Conservation (phyloP, 306 rosid genomes). For the Dalbergia cochinchinensis region DNA sequence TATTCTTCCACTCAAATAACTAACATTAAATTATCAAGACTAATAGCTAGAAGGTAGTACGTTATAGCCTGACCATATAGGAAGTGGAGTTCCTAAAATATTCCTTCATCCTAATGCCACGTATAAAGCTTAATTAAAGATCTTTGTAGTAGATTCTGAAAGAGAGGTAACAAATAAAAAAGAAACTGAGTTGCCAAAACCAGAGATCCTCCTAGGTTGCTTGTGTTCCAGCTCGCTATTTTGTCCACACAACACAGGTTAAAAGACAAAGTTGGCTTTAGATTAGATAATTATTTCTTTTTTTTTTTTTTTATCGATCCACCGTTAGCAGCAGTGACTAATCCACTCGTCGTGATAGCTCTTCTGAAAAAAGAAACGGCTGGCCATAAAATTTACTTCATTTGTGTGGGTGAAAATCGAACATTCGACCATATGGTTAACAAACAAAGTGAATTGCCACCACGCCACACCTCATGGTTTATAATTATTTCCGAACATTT, state of each 20-base stretch:
- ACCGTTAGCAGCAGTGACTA: no score
- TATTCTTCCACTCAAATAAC: background rate
- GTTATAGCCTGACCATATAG: no score
- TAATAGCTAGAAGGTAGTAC: background rate
- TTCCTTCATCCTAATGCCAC: background rate
- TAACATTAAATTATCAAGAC: background rate
- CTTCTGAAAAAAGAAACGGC: no score
- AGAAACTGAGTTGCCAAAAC: conserved; percentile 24
- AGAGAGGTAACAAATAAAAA: background rate
- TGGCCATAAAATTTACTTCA: no score
- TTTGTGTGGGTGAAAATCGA: no score
- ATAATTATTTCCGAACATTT: no score
- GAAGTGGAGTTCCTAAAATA: background rate
- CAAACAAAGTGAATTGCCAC: no score
- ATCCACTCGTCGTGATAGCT: no score
- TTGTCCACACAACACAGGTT: background rate
- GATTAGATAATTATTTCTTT: background rate
- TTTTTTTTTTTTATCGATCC: no score
- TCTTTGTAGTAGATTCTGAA: background rate
- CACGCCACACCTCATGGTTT: no score
- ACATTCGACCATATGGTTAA: no score
- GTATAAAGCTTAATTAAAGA: background rate
- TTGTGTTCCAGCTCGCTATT: background rate
- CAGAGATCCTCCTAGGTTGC: background rate
- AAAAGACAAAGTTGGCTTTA: conserved; percentile 7